These are phyloP conservation scores for Coffea eugenioides DNA, from an alignment of 257 asterid species.

Conservation along the genomic window DNA sequence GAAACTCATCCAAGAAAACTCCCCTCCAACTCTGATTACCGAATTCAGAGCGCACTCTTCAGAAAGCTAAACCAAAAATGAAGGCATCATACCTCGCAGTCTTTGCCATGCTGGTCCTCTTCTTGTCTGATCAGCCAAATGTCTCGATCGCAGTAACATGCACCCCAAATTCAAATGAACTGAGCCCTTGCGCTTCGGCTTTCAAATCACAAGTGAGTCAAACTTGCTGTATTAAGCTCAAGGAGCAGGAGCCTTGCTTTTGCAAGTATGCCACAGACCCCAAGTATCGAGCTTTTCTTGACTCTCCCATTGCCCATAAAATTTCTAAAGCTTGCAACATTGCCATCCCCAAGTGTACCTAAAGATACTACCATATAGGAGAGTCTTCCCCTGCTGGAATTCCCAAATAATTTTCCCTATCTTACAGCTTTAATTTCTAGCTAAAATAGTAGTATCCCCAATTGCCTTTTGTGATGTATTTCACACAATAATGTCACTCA, in stretches of 20 bases:
- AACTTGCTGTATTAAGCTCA: slow-evolving; percentile 28
- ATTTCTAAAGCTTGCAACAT: slow-evolving; percentile 18
- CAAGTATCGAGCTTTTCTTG: background rate
- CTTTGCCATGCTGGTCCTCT: slow-evolving; percentile 13
- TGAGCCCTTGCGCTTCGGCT: slow-evolving; percentile 22
- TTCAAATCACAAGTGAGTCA: slow-evolving; percentile 7
- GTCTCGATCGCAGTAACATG: slow-evolving; percentile 24
- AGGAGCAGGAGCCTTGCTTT: slow-evolving; percentile 21
- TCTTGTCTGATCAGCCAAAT: slow-evolving; percentile 18
- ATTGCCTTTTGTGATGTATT: too few species aligned
- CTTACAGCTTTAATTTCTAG: too few species aligned
- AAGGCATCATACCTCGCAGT: slow-evolving; percentile 20
- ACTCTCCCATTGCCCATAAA: slow-evolving; percentile 14
- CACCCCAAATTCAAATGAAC: background rate
- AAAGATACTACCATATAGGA: background rate
- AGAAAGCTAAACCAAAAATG: slow-evolving; percentile 9
- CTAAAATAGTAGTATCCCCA: too few species aligned
- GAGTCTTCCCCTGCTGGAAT: background rate
- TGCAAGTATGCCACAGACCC: slow-evolving; percentile 24
- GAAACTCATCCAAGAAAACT: background rate
- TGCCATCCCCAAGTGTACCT: slow-evolving; percentile 24
- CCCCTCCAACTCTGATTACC: background rate
- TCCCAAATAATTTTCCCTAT: too few species aligned
- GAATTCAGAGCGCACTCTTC: background rate
- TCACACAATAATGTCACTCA: background rate